phyloP scores from a whole-genome alignment of 345 rosid species.

The Gossypium anomalum region DNA sequence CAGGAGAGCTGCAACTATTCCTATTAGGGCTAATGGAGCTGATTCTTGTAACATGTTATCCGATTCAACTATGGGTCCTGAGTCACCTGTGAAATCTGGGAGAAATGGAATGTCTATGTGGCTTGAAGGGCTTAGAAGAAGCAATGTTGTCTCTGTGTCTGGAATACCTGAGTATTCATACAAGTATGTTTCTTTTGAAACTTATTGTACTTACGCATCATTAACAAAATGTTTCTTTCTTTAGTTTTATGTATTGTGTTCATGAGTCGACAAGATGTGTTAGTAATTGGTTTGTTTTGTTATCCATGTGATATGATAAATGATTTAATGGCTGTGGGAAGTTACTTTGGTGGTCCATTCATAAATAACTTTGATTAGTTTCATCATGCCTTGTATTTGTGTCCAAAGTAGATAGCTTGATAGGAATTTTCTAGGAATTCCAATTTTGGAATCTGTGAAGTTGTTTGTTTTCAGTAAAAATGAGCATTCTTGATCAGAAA shows the following conservation, averaged over 20 bases:
- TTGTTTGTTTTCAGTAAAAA: background rate
- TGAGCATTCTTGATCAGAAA: constrained; percentile 1
- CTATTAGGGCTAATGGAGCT: constrained; percentile 76
- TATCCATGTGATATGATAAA: constrained; percentile 6
- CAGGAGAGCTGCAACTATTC: constrained; percentile 63
- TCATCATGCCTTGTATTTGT: background rate
- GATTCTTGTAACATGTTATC: constrained; percentile 70
- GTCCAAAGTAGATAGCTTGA: background rate
- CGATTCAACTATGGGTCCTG: constrained; percentile 78
- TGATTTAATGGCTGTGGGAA: background rate
- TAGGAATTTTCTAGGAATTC: background rate
- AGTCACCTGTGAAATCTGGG: constrained; percentile 77
- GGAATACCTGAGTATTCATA: constrained; percentile 93
- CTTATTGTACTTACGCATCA: constrained; percentile 6
- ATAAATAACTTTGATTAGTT: constrained; percentile 2
- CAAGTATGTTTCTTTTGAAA: constrained; percentile 49
- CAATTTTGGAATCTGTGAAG: background rate
- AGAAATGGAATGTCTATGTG: constrained; percentile 58
- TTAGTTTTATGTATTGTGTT: constrained; percentile 3
- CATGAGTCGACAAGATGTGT: background rate
- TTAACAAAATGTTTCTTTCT: background rate
- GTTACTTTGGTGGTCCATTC: background rate
- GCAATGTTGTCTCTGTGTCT: constrained; percentile 55
- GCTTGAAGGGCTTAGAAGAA: constrained; percentile 76
- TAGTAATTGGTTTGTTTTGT: background rate